Base-by-base conservation (phyloP, 2,329 filamentous ascomycete species). In the Diaporthe eres region DNA sequence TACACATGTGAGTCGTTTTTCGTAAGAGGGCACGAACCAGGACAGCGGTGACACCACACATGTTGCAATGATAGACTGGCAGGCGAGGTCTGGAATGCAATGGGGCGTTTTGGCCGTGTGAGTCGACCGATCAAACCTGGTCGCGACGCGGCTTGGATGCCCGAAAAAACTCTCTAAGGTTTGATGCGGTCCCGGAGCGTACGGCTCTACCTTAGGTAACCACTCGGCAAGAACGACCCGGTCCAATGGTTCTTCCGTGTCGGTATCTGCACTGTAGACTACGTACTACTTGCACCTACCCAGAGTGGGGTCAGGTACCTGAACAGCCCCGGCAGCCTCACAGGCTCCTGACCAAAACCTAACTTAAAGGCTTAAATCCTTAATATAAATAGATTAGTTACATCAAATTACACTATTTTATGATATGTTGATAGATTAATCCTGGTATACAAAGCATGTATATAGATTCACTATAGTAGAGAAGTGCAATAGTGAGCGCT, bases 31-130 rank as follows among this genome's bases (percentile, higher is more conserved):
- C 88, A 77, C 89, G 91, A 77, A 92, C 87, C 77, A 92, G 90
- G 71, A 92, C 83, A 78, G 87, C 91, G 75, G 92, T 85, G 78
- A 92, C 90, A 80, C 91, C 91, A 84, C 91, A 92, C 91, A 92
- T 92, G 57, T 77, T 86, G 82, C 34, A 61, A 61, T 42, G 7
- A 15, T 61, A 61, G 58, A 61, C 58, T 61, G 58, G 37, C 58
- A 61, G 58, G 58, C 22, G 58, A 61, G 22, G 37, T 61, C 58
- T 61, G 58, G 37, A 42, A 42, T 61, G 58, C 34, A 61, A 61
- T 61, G 58, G 58, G 58, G 58, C 22, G 58, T 61, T 61, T 25
- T 61, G 58, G 58, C 58, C 37, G 58, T 61, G 58, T 42, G 57
- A 39, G 58, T 61, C 5, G 58, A 61, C 58, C 34, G 58, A 61